Base-by-base conservation (phyloP, 306 rosid genomes). In the Clitoria ternatea region DNA sequence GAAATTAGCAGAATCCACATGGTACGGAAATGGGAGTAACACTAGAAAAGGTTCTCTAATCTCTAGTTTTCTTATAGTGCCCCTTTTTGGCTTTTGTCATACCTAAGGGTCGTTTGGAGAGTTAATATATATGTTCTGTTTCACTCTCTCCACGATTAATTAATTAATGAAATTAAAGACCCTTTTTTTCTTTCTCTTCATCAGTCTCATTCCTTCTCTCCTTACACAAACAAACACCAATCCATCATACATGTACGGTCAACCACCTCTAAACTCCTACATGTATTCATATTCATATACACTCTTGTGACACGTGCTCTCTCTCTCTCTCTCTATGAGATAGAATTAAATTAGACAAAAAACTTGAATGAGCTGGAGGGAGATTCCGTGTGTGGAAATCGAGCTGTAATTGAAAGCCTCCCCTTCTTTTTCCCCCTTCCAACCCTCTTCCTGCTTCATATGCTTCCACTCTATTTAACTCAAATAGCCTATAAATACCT, bases 371-470 rank as follows among this genome's bases (percentile, higher is more conserved):
- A 90, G 92, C 92, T 90, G 96, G 83, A 88, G 73, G 84, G 77
- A 77, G 91, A 82, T 79, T 88, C 90, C 84, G 86, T 75, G 83
- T 77, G 81, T 76, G 84, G 86, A 76, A 62, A 26, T 82, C 75
- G 79, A 85, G 94, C 91, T 88, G 94, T 74, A 85, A 79, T 48
- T 78, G 84, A 77, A 70, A 61, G 63, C 67, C 79, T 40, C 70
- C 24, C 24, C 4, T n/a, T 50, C 19, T 20, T 40, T 79, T 69
- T 35, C 11, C 17, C 66, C 77, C 70, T 75, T 73, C 76, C 55
- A 60, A 42, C 26, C 2, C 44, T 49, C 68, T 83, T 67, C 76
- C 80, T 78, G 13, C 32, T 40, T 29, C 14, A 30, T 73, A 33
- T 50, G 17, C 27, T 55, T 35, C 64, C 63, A 6, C 64, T 78